Evolutionary conservation across 169 alveolate genomes (phyloP), one percentile per base, ranked within the genome.

Genomic region (Eimeria zaria): DNA sequence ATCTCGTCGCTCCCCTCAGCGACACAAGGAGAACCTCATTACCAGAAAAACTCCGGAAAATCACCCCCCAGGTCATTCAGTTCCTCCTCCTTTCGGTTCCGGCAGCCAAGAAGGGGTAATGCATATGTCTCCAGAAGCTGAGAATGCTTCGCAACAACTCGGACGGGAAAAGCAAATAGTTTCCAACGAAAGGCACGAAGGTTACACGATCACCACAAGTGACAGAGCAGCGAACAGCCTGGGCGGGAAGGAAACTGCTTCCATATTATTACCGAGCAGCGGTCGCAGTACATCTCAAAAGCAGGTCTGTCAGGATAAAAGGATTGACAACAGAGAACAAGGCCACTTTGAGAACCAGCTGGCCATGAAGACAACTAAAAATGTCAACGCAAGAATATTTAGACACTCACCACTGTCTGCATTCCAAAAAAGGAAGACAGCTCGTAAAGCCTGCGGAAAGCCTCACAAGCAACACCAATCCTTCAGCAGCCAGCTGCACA

Each of bases 1-100:
- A n/a, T 46, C 44, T 30, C 88, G 88, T 27, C 60, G 64, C n/a
- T 78, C 88, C 67, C 88, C 88, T n/a, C 69, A 78, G 88, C 67
- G 67, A 14, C 88, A 12, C 11, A 27, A 16, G 22, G 88, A 78
- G n/a, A 8, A 46, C 67, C 67, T 78, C 8, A n/a, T 78, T 22
- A 78, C 88, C 67, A 78, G 67, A 27, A 46, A 24, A 41, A 78
- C 88, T 67, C 88, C 88, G 64, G 88, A 78, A 51, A 48, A 11
- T 41, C 20, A n/a, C 27, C 5, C 48, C 16, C 60, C 24, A 46
- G 0, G 64, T 14, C 12, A 30, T 27, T 12, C 46, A 46, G 46
- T 14, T 46, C 20, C 88, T 46, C 46, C 88, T 78, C n/a, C n/a
- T 7, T 3, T 39, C 60, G 12, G 6, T 30, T 71, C 88, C 27